Base-by-base conservation (phyloP, 148 eudicot species). In the Chenopodium berlandieri region DNA sequence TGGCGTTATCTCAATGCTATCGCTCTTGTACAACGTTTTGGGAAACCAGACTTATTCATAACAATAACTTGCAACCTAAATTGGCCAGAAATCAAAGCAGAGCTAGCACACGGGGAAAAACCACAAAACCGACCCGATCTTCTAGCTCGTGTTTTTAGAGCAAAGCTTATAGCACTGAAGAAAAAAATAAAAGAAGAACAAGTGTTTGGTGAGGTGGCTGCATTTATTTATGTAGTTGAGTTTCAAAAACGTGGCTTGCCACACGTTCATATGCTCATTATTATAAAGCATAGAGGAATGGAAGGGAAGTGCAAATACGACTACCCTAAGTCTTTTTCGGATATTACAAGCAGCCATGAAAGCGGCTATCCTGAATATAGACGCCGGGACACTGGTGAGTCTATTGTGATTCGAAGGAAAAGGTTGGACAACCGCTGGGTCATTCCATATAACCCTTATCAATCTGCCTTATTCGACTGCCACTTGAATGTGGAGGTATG, bases 31-130 rank as follows among this genome's bases (percentile, higher is more conserved):
- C 62, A 67, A 9, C 0, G 74, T 2, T 79, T 13, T 68, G 75
- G 64, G 7, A 79, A 69, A 32, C 81, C 81, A 1, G 62, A 79
- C 17, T n/a, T 79, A 79, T 79, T 37, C 7, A 37, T 37, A 37
- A 37, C 44, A 37, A 37, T 37, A 7, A 5, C 44, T 0, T 37
- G 7, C 40, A 68, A 69, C 16, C 64, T 75, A 2, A 47, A 79
- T 12, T 71, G 75, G 75, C 48, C 17, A 1, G 65, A 79, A 69
- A 79, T 79, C 7, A 47, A 68, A 32, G 22, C 22, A 9, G 37
- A 71, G n/a, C 30, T 79, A 0, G 9, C 7, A 20, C 27, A 9
- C 12, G 76, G 82, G 1, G 68, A 79, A 2, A 9, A 54, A 5
- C 11, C 76, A 52, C 52, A 56, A 34, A 52, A 79, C 16, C 78